Conservation (phyloP, 2,329 filamentous ascomycete genomes). For the Malbranchea zuffiana region DNA sequence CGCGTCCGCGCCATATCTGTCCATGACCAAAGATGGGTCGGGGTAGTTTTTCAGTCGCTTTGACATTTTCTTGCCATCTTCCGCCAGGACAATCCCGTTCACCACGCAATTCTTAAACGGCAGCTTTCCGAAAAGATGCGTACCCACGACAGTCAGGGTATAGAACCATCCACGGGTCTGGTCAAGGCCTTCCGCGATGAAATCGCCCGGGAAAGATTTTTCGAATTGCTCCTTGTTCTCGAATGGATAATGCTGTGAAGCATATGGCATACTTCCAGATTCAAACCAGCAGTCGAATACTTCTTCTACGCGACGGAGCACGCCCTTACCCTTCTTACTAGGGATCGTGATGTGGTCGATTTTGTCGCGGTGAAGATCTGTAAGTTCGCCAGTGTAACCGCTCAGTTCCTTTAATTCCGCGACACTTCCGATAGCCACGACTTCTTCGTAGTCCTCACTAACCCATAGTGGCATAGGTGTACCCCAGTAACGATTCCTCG, state of each 20-base stretch:
- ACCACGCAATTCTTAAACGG: constrained; percentile 96
- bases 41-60: constrained; percentile 96
- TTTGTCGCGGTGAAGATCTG: constrained; percentile 82
- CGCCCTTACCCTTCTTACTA: constrained; percentile 74
- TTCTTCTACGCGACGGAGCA: constrained; percentile 69
- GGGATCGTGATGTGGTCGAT: constrained; percentile 92
- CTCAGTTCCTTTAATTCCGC: constrained; percentile 75
- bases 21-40: constrained; percentile 70
- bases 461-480: constrained; percentile 88
- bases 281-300: constrained; percentile 98
- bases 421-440: constrained; percentile 75
- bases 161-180: constrained; percentile 98
- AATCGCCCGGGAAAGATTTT: constrained; percentile 76
- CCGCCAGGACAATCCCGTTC: constrained; percentile 84
- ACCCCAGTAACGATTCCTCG: constrained; percentile 89
- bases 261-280: constrained; percentile 91
- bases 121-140: constrained; percentile 70
- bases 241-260: constrained; percentile 83
- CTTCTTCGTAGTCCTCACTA: constrained; percentile 77
- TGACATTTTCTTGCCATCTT: constrained; percentile 98
- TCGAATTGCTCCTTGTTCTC: constrained; percentile 75
- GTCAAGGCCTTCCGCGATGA: constrained; percentile 86
- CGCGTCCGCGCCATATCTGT: constrained; percentile 82
- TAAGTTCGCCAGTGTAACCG: constrained; percentile 72
- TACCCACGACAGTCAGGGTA: constrained; percentile 77